Percentiles rank a stretch among this genome's conserved stretches.
These are phyloP conservation scores for Exophiala sideris DNA, from an alignment of 2,329 filamentous ascomycete species.

Conservation along the genomic window DNA sequence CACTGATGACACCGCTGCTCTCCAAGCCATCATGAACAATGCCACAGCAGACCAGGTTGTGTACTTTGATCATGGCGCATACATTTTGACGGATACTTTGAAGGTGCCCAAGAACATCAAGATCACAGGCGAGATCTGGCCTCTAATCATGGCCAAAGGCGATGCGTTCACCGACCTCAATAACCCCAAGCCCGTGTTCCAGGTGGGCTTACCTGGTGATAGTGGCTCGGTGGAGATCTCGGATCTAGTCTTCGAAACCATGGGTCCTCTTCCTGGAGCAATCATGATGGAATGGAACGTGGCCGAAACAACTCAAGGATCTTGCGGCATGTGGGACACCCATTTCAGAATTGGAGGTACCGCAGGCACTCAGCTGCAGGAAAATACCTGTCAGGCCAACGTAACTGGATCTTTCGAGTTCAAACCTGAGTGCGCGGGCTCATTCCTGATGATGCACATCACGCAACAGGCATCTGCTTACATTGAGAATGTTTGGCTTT, in stretches of 20 bases:
- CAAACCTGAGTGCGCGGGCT: constrained; percentile 67
- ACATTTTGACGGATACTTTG: constrained; percentile 59
- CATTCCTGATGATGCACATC: constrained; percentile 62
- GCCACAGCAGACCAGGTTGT: constrained; percentile 59
- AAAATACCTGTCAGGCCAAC: constrained; percentile 74
- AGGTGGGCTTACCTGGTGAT: constrained; percentile 75
- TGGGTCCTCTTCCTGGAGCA: constrained; percentile 78
- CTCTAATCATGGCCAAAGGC: constrained; percentile 80
- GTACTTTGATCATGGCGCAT: constrained; percentile 64
- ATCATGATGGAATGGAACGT: constrained; percentile 93
- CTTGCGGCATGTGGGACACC: constrained; percentile 87
- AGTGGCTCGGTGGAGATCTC: constrained; percentile 79
- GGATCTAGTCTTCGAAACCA: constrained; percentile 80
- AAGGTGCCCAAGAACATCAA: constrained; percentile 69
- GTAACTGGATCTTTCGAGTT: constrained; percentile 57
- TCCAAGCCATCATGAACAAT: constrained; percentile 73
- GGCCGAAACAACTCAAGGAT: constrained; percentile 59
- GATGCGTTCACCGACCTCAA: constrained; percentile 67
- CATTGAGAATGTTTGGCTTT: constrained; percentile 86
- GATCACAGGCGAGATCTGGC: constrained; percentile 90
- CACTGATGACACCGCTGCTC: constrained; percentile 80
- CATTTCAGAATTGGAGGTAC: constrained; percentile 90
- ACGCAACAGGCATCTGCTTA: constrained; percentile 63
- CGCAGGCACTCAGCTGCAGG: constrained; percentile 78
- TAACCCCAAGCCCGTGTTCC: constrained; percentile 80